Percentiles rank a stretch among this genome's conserved stretches.
phyloP scores from a whole-genome alignment of 345 rosid genomes.

The Crucihimalaya himalaica region DNA sequence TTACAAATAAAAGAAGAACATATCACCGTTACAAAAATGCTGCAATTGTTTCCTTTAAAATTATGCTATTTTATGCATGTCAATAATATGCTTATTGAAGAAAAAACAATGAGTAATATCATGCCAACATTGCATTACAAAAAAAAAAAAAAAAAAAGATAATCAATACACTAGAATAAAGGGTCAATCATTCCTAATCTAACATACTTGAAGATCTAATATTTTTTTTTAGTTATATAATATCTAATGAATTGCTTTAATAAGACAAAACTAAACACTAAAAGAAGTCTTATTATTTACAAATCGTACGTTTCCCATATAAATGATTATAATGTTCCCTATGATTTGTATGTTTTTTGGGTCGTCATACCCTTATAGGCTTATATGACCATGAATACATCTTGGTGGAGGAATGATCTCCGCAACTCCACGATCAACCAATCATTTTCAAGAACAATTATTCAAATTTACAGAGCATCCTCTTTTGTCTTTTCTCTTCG shows the following conservation, averaged over 20 bases:
- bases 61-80: constrained; percentile 32
- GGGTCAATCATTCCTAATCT: constrained; percentile 33
- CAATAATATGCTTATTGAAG: constrained; percentile 26
- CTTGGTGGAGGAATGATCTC: constrained; percentile 16
- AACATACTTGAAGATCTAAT: constrained; percentile 37
- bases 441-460: constrained; percentile 2
- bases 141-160: background rate
- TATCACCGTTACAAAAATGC: constrained; percentile 25
- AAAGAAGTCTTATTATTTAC: background rate
- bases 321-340: constrained; percentile 24
- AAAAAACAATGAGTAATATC: constrained; percentile 20
- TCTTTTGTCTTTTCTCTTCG: background rate
- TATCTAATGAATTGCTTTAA: constrained; percentile 8
- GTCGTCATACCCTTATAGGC: constrained; percentile 33
- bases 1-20: constrained; percentile 32
- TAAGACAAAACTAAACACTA: constrained; percentile 22
- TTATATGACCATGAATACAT: constrained; percentile 25
- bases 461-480: background rate
- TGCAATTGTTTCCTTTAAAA: constrained; percentile 8
- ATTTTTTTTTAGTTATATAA: background rate
- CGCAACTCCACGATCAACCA: constrained; percentile 23
- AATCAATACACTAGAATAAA: constrained; percentile 31
- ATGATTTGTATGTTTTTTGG: constrained; percentile 18
- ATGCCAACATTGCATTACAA: constrained; percentile 36
- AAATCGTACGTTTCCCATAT: background rate